Percentiles rank a stretch among this genome's conserved stretches.
Conservation (phyloP, 2,329 filamentous ascomycete genomes). For the Trichophyton benhamiae region DNA sequence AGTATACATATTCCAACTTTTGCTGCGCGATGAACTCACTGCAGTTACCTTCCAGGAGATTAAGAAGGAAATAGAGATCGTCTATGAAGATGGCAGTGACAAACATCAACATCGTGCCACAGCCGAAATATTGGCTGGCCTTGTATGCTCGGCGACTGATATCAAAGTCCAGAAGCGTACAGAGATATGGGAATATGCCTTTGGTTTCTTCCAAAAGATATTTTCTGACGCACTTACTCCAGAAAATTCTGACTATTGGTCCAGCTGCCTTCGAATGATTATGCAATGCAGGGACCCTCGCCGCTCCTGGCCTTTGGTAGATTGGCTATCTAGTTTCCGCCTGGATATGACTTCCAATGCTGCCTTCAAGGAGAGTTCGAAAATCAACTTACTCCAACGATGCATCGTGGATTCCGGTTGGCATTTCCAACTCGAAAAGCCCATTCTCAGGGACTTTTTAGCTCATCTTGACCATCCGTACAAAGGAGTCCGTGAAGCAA, state of each 20-base stretch:
- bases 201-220: constrained; percentile 73
- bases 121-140: constrained; percentile 77
- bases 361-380: constrained; percentile 96
- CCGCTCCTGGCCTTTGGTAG: constrained; percentile 71
- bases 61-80: constrained; percentile 60
- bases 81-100: constrained; percentile 87
- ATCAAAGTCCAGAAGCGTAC: constrained; percentile 61
- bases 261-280: constrained; percentile 80
- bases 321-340: constrained; percentile 70
- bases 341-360: constrained; percentile 92
- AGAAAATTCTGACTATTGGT: constrained; percentile 91
- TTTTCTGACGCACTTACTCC: constrained; percentile 88
- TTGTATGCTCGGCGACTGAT: constrained; percentile 71
- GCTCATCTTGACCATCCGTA: constrained; percentile 91
- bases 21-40: constrained; percentile 63
- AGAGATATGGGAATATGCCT: constrained; percentile 75
- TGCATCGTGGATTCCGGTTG: constrained; percentile 79
- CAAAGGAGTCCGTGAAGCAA: constrained; percentile 90
- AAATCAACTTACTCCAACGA: constrained; percentile 82
- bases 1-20: constrained; percentile 79
- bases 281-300: constrained; percentile 83
- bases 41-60: constrained; percentile 74
- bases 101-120: constrained; percentile 97
- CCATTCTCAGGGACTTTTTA: constrained; percentile 80
- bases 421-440: constrained; percentile 87